These are phyloP conservation scores for Lecanicillium sp. DNA, from an alignment of 2,329 filamentous ascomycete species.

Conservation along the genomic window DNA sequence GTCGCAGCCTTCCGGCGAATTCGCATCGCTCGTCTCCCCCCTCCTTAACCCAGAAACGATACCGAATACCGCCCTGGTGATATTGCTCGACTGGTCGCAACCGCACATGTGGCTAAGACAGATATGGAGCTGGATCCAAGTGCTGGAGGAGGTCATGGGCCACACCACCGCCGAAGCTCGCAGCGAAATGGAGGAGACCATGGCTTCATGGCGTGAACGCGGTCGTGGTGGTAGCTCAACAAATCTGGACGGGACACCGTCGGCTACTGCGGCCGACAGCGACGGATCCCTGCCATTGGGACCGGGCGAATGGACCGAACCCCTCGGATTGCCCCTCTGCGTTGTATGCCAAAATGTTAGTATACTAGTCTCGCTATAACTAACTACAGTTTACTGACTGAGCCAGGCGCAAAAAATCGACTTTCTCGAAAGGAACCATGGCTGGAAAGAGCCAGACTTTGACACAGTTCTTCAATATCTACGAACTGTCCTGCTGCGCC, in stretches of 20 bases:
- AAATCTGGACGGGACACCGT: constrained; percentile 55
- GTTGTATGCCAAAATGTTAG: constrained; percentile 93
- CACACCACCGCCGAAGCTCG: constrained; percentile 71
- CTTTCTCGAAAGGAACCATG: constrained; percentile 76
- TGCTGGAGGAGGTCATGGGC: constrained; percentile 70
- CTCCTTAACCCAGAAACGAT: constrained; percentile 79
- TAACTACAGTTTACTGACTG: constrained; percentile 20
- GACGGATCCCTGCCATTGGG: constrained; percentile 72
- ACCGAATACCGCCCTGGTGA: constrained; percentile 78
- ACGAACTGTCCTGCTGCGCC: constrained; percentile 79
- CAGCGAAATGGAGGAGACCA: constrained; percentile 79
- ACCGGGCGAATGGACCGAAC: constrained; percentile 90
- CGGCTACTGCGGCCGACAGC: constrained; percentile 54
- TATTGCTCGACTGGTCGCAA: constrained; percentile 92
- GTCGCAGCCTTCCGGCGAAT: constrained; percentile 75
- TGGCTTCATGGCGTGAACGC: constrained; percentile 71
- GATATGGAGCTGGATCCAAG: constrained; percentile 80
- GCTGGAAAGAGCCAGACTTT: constrained; percentile 95
- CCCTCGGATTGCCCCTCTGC: constrained; percentile 76
- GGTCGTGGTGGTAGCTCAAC: constrained; percentile 59
- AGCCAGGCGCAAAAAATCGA: constrained; percentile 80
- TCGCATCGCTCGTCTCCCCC: constrained; percentile 75
- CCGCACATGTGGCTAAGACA: constrained; percentile 91
- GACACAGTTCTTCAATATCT: constrained; percentile 93
- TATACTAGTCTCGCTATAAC: constrained; percentile 18